Conservation (phyloP, 169 alveolate genomes). For the Plasmodium gonderi region DNA sequence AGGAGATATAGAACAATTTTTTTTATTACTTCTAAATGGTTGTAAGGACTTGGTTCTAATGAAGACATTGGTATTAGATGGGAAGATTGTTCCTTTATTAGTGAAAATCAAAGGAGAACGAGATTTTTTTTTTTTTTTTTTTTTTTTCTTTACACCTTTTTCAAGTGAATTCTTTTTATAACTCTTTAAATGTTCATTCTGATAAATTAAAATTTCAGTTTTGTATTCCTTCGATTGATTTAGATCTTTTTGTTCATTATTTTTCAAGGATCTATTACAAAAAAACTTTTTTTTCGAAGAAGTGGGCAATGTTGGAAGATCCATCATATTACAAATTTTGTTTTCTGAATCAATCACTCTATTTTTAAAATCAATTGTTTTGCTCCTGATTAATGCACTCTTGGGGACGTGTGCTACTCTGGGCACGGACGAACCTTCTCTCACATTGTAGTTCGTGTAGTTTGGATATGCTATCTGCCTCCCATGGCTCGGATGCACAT, state of each 20-base stretch:
- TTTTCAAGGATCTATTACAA: constrained; percentile 20
- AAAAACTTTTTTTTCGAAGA: constrained; percentile 15
- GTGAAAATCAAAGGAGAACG: neutral
- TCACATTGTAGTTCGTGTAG: too few relatives aligned
- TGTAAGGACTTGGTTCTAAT: constrained; percentile 43
- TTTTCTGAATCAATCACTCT: too few relatives aligned
- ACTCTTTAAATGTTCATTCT: neutral
- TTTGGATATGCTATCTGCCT: too few relatives aligned
- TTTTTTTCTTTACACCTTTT: neutral
- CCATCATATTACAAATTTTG: too few relatives aligned
- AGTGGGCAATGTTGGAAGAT: neutral
- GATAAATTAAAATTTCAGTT: constrained; percentile 44
- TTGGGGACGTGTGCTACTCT: too few relatives aligned
- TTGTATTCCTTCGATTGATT: neutral
- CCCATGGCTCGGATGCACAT: too few relatives aligned
- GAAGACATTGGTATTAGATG: constrained; percentile 17
- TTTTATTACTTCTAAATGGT: neutral
- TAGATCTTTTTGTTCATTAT: neutral
- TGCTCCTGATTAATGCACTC: too few relatives aligned
- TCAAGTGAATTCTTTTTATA: neutral
- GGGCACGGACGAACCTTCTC: too few relatives aligned
- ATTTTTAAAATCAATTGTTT: too few relatives aligned
- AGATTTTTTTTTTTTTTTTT: too few relatives aligned
- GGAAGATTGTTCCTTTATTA: neutral
- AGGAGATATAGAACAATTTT: neutral